phyloP scores from a whole-genome alignment of 148 eudicot species.

The Vaccinium myrtillus region DNA sequence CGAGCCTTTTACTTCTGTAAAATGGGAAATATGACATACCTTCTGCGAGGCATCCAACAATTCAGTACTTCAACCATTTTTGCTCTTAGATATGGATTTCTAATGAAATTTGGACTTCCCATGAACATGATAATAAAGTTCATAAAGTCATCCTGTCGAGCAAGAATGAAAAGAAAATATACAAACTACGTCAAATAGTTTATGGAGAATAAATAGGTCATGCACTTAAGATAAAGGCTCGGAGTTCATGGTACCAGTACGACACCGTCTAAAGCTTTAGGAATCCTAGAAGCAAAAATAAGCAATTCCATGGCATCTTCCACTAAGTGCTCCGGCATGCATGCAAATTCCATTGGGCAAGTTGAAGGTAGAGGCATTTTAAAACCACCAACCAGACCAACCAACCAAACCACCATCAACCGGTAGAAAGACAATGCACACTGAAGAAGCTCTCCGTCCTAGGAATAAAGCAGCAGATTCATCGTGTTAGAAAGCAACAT shows the following conservation, averaged over 20 bases:
- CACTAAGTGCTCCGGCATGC: slow-evolving; percentile 96
- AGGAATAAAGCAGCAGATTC: slow-evolving; percentile 12
- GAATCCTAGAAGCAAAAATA: slow-evolving; percentile 91
- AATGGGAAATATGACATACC: slow-evolving; percentile 34
- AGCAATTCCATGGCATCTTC: slow-evolving; percentile 98
- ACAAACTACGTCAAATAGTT: not conserved
- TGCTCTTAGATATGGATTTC: slow-evolving; percentile 95
- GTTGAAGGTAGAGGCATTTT: slow-evolving; percentile 81
- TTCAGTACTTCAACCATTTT: slow-evolving; percentile 99
- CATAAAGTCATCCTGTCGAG: slow-evolving; percentile 90
- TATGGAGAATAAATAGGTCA: not conserved
- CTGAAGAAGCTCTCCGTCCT: slow-evolving; percentile 85
- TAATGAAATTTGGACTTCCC: slow-evolving; percentile 85
- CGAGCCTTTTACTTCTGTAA: not conserved
- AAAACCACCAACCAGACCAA: slow-evolving; percentile 79
- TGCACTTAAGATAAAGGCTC: not conserved
- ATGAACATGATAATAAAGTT: slow-evolving; percentile 98
- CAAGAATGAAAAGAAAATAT: slow-evolving; percentile 2
- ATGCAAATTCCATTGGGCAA: slow-evolving; percentile 89
- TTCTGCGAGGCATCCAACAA: slow-evolving; percentile 96
- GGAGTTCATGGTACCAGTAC: slow-evolving; percentile 47
- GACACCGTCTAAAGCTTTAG: slow-evolving; percentile 91
- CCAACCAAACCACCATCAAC: slow-evolving; percentile 90
- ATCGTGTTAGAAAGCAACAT: slow-evolving; percentile 12
- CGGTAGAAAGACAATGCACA: slow-evolving; percentile 82